phyloP scores from a whole-genome alignment of 192 early-diverging fungal genomes.

The Coemansia interrupta region DNA sequence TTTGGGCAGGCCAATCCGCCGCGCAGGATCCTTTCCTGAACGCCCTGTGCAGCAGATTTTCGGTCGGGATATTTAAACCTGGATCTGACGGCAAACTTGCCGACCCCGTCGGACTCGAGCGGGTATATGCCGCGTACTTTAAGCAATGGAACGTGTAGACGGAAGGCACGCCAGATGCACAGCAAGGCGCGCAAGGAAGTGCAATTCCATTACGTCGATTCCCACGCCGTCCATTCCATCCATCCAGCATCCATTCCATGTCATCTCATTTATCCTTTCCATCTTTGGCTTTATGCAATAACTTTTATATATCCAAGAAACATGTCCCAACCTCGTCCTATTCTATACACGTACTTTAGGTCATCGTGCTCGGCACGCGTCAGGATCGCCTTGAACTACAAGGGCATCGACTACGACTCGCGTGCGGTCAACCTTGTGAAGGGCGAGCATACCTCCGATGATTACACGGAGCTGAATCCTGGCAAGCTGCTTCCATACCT shows the following conservation, averaged over 20 bases:
- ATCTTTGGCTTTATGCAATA: neutral
- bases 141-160: constrained; percentile 19
- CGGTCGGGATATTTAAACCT: constrained; percentile 34
- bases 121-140: constrained; percentile 43
- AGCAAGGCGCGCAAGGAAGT: too few species aligned
- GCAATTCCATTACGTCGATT: too few species aligned
- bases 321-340: constrained; percentile 17
- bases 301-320: neutral
- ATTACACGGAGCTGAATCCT: constrained; percentile 68
- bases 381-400: constrained; percentile 70
- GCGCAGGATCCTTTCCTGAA: constrained; percentile 31
- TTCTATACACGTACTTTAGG: constrained; percentile 76
- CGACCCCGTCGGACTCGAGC: constrained; percentile 23
- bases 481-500: constrained; percentile 66
- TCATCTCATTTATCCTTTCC: neutral
- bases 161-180: too few species aligned
- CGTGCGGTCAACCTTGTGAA: constrained; percentile 67
- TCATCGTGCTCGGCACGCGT: constrained; percentile 75
- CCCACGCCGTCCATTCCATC: too few species aligned
- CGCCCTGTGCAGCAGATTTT: constrained; percentile 30
- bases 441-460: constrained; percentile 62
- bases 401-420: constrained; percentile 68
- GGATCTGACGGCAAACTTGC: constrained; percentile 28
- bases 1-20: constrained; percentile 30
- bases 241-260: neutral